Evolutionary conservation across 768 basidiomycete genomes (phyloP).

Genomic region (Auriculariales sp.): DNA sequence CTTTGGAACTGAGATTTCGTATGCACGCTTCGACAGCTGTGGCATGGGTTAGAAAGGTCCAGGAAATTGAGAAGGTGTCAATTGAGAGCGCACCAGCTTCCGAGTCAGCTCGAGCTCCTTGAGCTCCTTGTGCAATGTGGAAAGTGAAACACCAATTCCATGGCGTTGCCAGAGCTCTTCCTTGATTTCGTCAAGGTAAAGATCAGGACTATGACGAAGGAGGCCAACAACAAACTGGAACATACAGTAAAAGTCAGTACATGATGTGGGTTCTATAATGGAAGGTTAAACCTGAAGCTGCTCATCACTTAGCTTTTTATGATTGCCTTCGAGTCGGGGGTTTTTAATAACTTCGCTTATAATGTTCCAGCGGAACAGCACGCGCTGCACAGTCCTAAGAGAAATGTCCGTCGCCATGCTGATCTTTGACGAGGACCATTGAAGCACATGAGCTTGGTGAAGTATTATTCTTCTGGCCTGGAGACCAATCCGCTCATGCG

Average conservation of each 20-base stretch:
- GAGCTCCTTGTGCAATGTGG: neutral
- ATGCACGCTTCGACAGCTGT: neutral
- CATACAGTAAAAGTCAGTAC: neutral
- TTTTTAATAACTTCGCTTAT: neutral
- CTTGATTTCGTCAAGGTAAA: neutral
- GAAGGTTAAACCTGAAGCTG: neutral
- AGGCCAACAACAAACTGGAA: neutral
- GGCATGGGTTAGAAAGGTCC: neutral
- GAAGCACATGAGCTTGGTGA: too few species aligned
- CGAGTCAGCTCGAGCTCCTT: neutral
- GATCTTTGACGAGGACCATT: too few species aligned
- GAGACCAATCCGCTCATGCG: too few species aligned
- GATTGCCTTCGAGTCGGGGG: neutral
- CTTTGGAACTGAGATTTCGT: neutral
- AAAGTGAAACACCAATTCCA: neutral
- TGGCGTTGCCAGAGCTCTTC: neutral
- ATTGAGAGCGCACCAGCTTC: neutral
- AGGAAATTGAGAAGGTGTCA: neutral
- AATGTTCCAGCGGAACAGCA: neutral
- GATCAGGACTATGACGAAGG: neutral
- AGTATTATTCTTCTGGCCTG: too few species aligned
- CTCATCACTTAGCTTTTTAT: neutral
- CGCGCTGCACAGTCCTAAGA: neutral
- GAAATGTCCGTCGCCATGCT: neutral
- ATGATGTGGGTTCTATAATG: too few species aligned